Percentiles rank a stretch among this genome's conserved stretches.
Evolutionary conservation across 2,329 filamentous ascomycete genomes (phyloP).

Genomic region (Cladorrhinum sp.): DNA sequence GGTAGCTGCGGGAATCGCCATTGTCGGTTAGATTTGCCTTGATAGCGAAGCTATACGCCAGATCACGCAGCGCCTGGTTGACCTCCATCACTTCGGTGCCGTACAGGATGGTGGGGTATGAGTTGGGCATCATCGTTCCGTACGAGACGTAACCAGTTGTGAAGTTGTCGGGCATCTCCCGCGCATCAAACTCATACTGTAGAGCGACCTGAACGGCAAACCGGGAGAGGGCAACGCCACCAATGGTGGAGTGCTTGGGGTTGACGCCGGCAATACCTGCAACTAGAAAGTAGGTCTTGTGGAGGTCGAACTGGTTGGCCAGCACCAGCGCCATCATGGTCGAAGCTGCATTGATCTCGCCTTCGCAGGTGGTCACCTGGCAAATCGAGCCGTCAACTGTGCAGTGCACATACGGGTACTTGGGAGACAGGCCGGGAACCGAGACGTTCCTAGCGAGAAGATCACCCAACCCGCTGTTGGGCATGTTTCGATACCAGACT

Average conservation of each 20-base stretch:
- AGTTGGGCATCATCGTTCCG: constrained; percentile 50
- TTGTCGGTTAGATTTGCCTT: constrained; percentile 53
- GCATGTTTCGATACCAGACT: constrained; percentile 57
- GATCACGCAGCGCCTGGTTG: constrained; percentile 54
- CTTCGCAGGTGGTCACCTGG: constrained; percentile 65
- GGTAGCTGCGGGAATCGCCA: constrained; percentile 48
- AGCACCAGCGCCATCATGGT: constrained; percentile 63
- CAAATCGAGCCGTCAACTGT: constrained; percentile 59
- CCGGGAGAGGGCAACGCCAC: constrained; percentile 63
- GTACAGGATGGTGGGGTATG: constrained; percentile 59
- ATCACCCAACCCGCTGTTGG: constrained; percentile 46
- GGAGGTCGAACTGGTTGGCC: constrained; percentile 61
- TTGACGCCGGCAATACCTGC: constrained; percentile 73
- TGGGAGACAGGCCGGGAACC: constrained; percentile 60
- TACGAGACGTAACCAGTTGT: constrained; percentile 60
- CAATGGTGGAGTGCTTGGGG: constrained; percentile 63
- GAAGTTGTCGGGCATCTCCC: constrained; percentile 64
- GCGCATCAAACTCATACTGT: constrained; percentile 71
- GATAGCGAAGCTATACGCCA: constrained; percentile 49
- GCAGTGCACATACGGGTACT: constrained; percentile 65
- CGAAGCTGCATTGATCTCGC: constrained; percentile 71
- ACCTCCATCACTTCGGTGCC: constrained; percentile 70
- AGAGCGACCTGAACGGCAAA: constrained; percentile 72
- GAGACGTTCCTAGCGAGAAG: constrained; percentile 56
- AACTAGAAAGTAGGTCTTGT: constrained; percentile 66